Evolutionary conservation across 2,329 filamentous ascomycete species (phyloP).

Genomic region (Penicillium oxalicum): DNA sequence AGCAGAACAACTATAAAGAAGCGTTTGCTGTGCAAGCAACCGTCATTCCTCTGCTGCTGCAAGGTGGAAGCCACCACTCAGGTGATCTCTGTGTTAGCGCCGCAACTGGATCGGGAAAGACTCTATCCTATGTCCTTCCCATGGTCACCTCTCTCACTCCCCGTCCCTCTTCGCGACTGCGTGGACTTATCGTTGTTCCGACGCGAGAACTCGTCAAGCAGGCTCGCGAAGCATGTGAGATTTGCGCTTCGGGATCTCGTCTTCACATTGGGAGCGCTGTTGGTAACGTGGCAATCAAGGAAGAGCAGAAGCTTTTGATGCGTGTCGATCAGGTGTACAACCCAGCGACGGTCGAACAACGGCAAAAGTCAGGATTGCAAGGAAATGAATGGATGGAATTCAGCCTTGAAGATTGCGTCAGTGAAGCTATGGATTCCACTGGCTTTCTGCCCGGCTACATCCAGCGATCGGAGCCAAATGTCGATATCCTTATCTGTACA

Average conservation of each 20-base stretch:
- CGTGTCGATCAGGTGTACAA: conserved; percentile 64
- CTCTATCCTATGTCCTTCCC: conserved; percentile 81
- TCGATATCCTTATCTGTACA: conserved; percentile 86
- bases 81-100: conserved; percentile 87
- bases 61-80: conserved; percentile 53
- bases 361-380: conserved; percentile 39
- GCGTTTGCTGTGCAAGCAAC: conserved; percentile 77
- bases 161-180: conserved; percentile 59
- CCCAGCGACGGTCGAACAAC: conserved; percentile 50
- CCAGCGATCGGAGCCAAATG: conserved; percentile 60
- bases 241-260: conserved; percentile 64
- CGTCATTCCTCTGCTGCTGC: conserved; percentile 72
- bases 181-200: conserved; percentile 79
- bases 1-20: conserved; percentile 61
- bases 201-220: conserved; percentile 87
- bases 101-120: conserved; percentile 93
- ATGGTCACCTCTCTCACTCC: conserved; percentile 70
- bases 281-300: conserved; percentile 67
- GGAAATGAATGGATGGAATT: conserved; percentile 45
- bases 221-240: conserved; percentile 69
- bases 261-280: conserved; percentile 76
- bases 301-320: conserved; percentile 58
- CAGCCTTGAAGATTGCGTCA: conserved; percentile 41
- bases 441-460: conserved; percentile 56
- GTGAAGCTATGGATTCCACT: conserved; percentile 36